Base-by-base conservation (phyloP, 1,284 basidiomycete genomes). In the Pseudozyma pruni region DNA sequence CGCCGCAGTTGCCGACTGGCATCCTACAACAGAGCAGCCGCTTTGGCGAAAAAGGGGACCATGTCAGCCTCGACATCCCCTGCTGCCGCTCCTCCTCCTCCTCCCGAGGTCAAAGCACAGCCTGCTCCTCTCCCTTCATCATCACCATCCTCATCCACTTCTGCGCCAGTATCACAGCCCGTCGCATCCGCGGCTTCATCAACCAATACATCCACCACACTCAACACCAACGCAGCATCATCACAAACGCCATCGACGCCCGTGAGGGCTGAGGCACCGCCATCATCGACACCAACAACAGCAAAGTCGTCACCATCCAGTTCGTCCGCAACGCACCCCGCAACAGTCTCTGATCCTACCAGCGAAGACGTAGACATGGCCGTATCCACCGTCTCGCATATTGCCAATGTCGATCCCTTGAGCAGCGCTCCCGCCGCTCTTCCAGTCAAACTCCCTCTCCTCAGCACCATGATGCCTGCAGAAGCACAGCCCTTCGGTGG, bases 11-110 rank as follows among this genome's bases (percentile, higher is more conserved):
- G 19, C 37, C 10, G 16, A 17, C n/a, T 17, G 8, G 3, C 9
- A 19, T 23, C 10, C 22, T 20, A 22, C 7, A 45, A 22, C 7
- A 45, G 13, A 46, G 44, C 44, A 47, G 22, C 41, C 13, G 27
- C 41, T 17, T 14, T 25, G 19, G 22, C 33, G 29, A 35, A 43
- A 6, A 25, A 22, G 16, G 44, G 60, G 53, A 63, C 29, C 48
- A 63, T 63, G 60, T 57, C 60, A 10, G n/a, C 38, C 33, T 41
- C 48, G 48, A 51, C 52, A 62, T 55, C 59, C 51, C 47, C 60
- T 32, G 23, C 32, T 23, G 17, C 23, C 40, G 11, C 40, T n/a
- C 14, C 16, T n/a, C 13, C 25, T n/a, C 23, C 40, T 22, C 39
- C 38, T 32, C 29, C 39, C n/a, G 39, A 34, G 23, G 5, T 33